Base-by-base conservation (phyloP, 129 eudicot species). In the Heracleum sosnowskyi region DNA sequence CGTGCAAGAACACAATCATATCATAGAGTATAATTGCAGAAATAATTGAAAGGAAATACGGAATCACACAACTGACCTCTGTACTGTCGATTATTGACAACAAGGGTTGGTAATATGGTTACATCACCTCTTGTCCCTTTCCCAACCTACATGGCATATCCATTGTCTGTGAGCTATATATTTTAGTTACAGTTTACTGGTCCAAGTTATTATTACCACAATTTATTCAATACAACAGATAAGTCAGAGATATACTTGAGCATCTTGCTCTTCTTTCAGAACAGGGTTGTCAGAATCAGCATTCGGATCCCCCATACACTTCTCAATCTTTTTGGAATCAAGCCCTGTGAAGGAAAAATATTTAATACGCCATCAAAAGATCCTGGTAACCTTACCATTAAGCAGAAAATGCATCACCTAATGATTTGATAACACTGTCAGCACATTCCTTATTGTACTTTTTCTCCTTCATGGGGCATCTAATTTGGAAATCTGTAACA, bases 61-160 rank as follows among this genome's bases (percentile, higher is more conserved):
- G 53, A 60, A 64, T 49, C 80, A 40, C 60, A 74, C 10, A 68
- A 87, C 84, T 29, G 16, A 95, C 98, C 98, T 86, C 98, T 88
- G 85, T 95, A 95, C 83, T 95, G 98, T 45, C 91, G 86, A 81
- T 91, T 95, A 80, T 95, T 96, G 76, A 95, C 96, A 69, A 95
- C 98, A 34, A 94, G 93, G 64, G 98, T 91, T 42, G 97, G 97
- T 87, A 93, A 86, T 76, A 93, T 93, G 78, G 98, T 95, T 78
- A 95, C 97, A 82, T 95, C 98, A 81, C 98, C 98, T 71, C 97
- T 89, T 69, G 97, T 74, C 76, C 97, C 97, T 88, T 95, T 95
- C 26, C 98, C 98, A 73, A 95, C 84, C 98, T 91, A 81, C 39
- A 80, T 17, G 81, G 69, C 2, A 16, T 62, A 70, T 11, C n/a